These are phyloP conservation scores for Magnolia kwangsiensis DNA, from an alignment of 164 flowering plant species.

Conservation along the genomic window DNA sequence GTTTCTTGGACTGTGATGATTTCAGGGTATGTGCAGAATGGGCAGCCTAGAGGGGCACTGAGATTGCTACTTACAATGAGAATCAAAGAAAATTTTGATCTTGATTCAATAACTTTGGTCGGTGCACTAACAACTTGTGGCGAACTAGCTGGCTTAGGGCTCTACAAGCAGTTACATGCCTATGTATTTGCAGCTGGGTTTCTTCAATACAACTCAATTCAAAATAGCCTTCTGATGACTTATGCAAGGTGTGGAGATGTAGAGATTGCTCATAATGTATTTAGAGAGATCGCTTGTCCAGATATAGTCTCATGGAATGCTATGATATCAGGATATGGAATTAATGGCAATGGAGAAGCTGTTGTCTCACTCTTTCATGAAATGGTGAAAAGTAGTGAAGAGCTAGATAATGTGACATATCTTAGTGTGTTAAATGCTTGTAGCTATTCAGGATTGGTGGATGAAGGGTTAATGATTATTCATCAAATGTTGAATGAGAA, in stretches of 20 bases:
- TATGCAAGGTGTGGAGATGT: constrained; percentile 22
- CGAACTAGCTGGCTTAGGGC: constrained; percentile 30
- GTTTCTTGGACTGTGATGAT: constrained; percentile 40
- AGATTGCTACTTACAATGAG: constrained; percentile 16
- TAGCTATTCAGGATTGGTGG: constrained; percentile 38
- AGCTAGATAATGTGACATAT: constrained; percentile 32
- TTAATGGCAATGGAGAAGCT: constrained; percentile 36
- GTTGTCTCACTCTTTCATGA: constrained; percentile 32
- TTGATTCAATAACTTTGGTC: constrained; percentile 27
- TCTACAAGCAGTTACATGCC: constrained; percentile 39
- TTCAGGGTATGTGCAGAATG: constrained; percentile 34
- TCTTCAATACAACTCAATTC: constrained; percentile 18
- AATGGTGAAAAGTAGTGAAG: constrained; percentile 24
- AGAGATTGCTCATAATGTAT: constrained; percentile 25
- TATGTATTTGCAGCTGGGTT: constrained; percentile 25
- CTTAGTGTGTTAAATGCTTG: constrained; percentile 36
- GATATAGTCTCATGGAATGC: constrained; percentile 39
- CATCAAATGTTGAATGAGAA: constrained; percentile 26
- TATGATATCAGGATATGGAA: constrained; percentile 34
- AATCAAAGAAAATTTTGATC: constrained; percentile 5
- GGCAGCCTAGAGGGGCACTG: constrained; percentile 29
- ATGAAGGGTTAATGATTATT: constrained; percentile 36
- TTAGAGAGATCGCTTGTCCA: constrained; percentile 25
- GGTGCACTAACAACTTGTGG: constrained; percentile 26
- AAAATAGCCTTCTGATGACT: constrained; percentile 29